A percentile compares a stretch with the other conserved stretches of the same genome.
Conservation (phyloP, 1,139 yeast species). For the Wickerhamomyces sp. region DNA sequence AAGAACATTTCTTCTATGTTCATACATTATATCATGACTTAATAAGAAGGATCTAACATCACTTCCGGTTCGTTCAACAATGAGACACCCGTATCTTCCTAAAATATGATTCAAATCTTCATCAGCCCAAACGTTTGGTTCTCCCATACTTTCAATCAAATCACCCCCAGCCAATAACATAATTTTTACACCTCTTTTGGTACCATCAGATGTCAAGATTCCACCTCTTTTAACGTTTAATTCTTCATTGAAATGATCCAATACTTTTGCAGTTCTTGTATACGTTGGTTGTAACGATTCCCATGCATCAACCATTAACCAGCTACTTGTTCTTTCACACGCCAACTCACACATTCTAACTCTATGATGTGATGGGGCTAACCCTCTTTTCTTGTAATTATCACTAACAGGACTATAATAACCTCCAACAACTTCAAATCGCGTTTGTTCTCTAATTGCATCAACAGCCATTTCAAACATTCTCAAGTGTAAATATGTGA, state of each 20-base stretch:
- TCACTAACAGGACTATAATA: constrained; percentile 97
- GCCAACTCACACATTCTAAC: constrained; percentile 98
- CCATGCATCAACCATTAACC: constrained; percentile 99
- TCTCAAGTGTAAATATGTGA: constrained; percentile 87
- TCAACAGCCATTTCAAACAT: constrained; percentile 99
- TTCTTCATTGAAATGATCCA: constrained; percentile 95
- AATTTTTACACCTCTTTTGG: constrained; percentile 80
- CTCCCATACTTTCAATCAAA: constrained; percentile 98
- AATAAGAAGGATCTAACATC: constrained; percentile 90
- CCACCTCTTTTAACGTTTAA: constrained; percentile 89
- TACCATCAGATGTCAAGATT: constrained; percentile 66
- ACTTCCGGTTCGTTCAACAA: constrained; percentile 94
- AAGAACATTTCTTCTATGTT: constrained; percentile 86
- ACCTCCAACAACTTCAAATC: constrained; percentile 95
- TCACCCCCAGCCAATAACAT: constrained; percentile 98
- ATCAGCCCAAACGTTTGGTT: constrained; percentile 98
- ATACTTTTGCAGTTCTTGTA: constrained; percentile 90
- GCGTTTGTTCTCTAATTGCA: constrained; percentile 85
- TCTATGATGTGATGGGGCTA: constrained; percentile 83
- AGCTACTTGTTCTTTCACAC: constrained; percentile 91
- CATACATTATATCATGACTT: constrained; percentile 95
- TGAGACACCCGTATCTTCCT: constrained; percentile 92
- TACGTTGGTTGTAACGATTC: constrained; percentile 89
- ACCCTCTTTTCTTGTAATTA: constrained; percentile 87
- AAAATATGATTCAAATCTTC: constrained; percentile 90